These are phyloP conservation scores for Claviceps lovelessii DNA, from an alignment of 2,329 filamentous ascomycete species.

Conservation along the genomic window DNA sequence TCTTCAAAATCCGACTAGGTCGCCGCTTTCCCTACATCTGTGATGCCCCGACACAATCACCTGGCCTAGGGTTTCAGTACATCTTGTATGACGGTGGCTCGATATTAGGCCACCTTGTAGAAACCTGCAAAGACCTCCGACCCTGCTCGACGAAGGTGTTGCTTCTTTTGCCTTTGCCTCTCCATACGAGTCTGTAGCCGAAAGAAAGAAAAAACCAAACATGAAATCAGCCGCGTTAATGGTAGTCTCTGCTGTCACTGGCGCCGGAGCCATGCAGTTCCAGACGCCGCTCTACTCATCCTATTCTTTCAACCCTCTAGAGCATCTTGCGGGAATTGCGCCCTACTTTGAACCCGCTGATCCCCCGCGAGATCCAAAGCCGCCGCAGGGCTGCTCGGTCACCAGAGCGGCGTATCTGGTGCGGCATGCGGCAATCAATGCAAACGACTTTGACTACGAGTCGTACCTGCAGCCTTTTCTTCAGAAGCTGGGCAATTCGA, in stretches of 20 bases:
- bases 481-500: slow-evolving; percentile 43
- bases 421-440: slow-evolving; percentile 46
- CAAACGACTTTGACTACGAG: slow-evolving; percentile 45
- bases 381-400: slow-evolving; percentile 36
- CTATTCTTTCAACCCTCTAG: slow-evolving; percentile 37
- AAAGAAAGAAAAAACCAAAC: neutral
- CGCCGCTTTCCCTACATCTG: too few relatives aligned
- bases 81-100: neutral
- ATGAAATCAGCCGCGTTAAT: neutral
- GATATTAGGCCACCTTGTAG: neutral
- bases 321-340: slow-evolving; percentile 40
- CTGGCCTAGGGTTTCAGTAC: neutral
- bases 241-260: neutral
- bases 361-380: slow-evolving; percentile 17
- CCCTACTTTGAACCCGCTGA: slow-evolving; percentile 44
- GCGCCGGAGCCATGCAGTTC: slow-evolving; percentile 1
- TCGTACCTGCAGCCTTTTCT: slow-evolving; percentile 42
- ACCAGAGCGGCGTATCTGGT: slow-evolving; percentile 39
- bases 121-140: neutral
- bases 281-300: slow-evolving; percentile 24
- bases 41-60: too few relatives aligned
- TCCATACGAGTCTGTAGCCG: neutral
- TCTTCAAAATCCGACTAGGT: too few relatives aligned
- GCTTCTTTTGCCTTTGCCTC: neutral
- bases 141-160: neutral